Percentiles rank a stretch among this genome's conserved stretches.
phyloP scores from a whole-genome alignment of 164 flowering plant genomes.

The Piper longum region DNA sequence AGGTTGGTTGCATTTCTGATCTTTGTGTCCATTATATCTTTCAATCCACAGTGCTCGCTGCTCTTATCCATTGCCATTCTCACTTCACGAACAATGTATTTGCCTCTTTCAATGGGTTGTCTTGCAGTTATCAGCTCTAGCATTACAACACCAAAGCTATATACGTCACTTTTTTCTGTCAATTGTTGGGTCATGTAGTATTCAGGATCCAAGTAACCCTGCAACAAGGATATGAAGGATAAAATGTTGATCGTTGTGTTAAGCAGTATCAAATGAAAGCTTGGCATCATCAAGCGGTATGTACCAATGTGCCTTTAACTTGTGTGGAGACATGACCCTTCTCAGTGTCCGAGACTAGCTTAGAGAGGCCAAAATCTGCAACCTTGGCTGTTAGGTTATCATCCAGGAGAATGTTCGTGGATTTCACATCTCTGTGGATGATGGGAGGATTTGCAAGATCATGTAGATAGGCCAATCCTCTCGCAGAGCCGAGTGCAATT shows the following conservation, averaged over 20 bases:
- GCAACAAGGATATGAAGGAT: conserved; percentile 6
- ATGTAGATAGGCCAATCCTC: conserved; percentile 69
- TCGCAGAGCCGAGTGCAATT: conserved; percentile 57
- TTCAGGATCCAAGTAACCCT: conserved; percentile 85
- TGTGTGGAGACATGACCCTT: conserved; percentile 70
- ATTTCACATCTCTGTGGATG: conserved; percentile 66
- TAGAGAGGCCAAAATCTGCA: conserved; percentile 71
- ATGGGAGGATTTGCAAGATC: conserved; percentile 70
- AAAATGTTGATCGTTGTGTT: not conserved
- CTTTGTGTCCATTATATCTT: conserved; percentile 48
- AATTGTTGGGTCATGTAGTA: conserved; percentile 91
- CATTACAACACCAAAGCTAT: conserved; percentile 91
- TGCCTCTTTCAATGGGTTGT: conserved; percentile 78
- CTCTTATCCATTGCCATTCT: conserved; percentile 32
- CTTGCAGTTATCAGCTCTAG: conserved; percentile 64
- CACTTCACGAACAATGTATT: conserved; percentile 79
- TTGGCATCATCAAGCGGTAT: conserved; percentile 6
- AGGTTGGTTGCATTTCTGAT: conserved; percentile 27
- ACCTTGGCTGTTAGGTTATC: conserved; percentile 55
- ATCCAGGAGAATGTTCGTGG: conserved; percentile 60
- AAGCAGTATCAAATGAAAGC: no score
- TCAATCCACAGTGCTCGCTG: conserved; percentile 42
- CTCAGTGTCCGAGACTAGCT: conserved; percentile 44
- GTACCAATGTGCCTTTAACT: conserved; percentile 72
- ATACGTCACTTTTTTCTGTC: conserved; percentile 84